phyloP scores from a whole-genome alignment of 495 filamentous ascomycete genomes.

The Sabuloglossum arenarium region DNA sequence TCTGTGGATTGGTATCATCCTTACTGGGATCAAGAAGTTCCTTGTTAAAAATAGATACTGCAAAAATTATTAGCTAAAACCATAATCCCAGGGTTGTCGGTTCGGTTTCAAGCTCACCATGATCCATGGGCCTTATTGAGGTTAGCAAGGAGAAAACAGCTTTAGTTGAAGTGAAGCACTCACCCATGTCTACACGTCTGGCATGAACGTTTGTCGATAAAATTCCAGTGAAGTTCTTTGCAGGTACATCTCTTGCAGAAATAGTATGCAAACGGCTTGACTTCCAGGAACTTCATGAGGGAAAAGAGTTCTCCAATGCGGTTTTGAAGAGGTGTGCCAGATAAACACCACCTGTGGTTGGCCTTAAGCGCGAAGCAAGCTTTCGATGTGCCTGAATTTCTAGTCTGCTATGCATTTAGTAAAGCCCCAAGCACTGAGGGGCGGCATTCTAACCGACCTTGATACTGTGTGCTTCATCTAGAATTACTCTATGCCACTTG shows the following conservation, averaged over 20 bases:
- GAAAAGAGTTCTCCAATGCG: slow-evolving; percentile 97
- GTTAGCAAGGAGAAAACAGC: background rate
- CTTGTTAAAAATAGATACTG: slow-evolving; percentile 83
- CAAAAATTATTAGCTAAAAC: background rate
- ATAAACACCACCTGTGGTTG: slow-evolving; percentile 83
- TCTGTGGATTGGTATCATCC: background rate
- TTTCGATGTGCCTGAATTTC: slow-evolving; percentile 74
- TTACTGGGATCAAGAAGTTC: slow-evolving; percentile 65
- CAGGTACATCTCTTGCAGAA: slow-evolving; percentile 75
- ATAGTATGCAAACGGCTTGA: slow-evolving; percentile 77
- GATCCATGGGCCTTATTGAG: slow-evolving; percentile 27
- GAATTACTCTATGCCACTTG: slow-evolving; percentile 71
- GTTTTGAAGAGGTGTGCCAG: slow-evolving; percentile 87
- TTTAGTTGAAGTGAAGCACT: background rate
- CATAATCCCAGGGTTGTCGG: background rate
- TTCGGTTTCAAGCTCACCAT: slow-evolving; percentile 15
- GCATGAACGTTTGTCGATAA: slow-evolving; percentile 41
- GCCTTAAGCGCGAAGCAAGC: slow-evolving; percentile 79
- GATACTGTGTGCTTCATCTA: slow-evolving; percentile 94
- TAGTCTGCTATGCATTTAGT: slow-evolving; percentile 20
- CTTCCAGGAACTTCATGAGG: slow-evolving; percentile 70
- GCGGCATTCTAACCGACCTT: slow-evolving; percentile 30
- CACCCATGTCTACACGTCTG: slow-evolving; percentile 29
- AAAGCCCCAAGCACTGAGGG: slow-evolving; percentile 1
- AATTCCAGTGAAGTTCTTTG: slow-evolving; percentile 61